A percentile compares a stretch with the other conserved stretches of the same genome.
These are phyloP conservation scores for Picea sitchensis DNA, from an alignment of 75 land plant species.

Conservation along the genomic window DNA sequence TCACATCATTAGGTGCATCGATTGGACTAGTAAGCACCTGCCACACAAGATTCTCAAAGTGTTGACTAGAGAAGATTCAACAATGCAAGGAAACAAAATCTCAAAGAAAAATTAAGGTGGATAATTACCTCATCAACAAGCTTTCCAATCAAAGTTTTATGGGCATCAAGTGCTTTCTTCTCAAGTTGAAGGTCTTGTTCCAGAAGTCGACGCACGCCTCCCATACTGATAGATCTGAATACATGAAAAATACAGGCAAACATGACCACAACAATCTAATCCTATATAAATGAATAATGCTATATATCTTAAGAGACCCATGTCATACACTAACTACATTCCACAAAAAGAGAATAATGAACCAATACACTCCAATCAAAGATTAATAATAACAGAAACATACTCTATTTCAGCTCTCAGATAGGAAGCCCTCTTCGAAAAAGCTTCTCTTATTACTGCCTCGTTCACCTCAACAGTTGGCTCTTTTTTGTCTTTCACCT, in stretches of 20 bases:
- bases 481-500: slow-evolving; percentile 14
- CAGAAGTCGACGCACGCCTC: slow-evolving; percentile 61
- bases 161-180: slow-evolving; percentile 49
- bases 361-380: not conserved
- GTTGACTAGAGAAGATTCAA: not conserved
- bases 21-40: slow-evolving; percentile 20
- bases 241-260: slow-evolving; percentile 1
- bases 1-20: slow-evolving; percentile 16
- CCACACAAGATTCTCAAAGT: slow-evolving; percentile 6
- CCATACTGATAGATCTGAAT: slow-evolving; percentile 54
- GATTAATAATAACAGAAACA: slow-evolving; percentile 8
- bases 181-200: slow-evolving; percentile 75
- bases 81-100: not conserved
- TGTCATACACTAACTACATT: no score
- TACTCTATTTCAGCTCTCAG: slow-evolving; percentile 46
- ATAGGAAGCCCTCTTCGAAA: slow-evolving; percentile 45
- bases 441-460: slow-evolving; percentile 40
- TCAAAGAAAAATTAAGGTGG: not conserved
- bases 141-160: slow-evolving; percentile 50
- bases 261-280: not conserved
- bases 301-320: not conserved
- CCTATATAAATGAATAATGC: not conserved
- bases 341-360: not conserved
- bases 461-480: slow-evolving; percentile 29
- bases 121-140: slow-evolving; percentile 60